Evolutionary conservation across 768 basidiomycete species (phyloP), one percentile per base, ranked within the genome.

Genomic region (Clitopilus hobsonii): DNA sequence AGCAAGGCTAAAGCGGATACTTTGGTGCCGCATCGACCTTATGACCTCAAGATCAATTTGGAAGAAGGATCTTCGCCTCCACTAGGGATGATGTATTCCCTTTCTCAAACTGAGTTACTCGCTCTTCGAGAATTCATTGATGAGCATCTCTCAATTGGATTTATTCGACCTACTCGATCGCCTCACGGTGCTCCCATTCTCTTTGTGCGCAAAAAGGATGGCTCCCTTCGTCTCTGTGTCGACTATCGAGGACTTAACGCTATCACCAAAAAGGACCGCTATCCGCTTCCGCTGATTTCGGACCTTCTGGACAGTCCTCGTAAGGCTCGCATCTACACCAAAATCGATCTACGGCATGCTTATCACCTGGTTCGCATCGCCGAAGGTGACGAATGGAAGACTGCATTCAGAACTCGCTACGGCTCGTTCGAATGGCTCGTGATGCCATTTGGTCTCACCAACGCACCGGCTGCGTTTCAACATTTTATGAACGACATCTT

Each of bases 301-400:
- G 61, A 72, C n/a, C 67, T 77, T 7, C 49, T 70, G 5, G 61
- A 72, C 20, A 54, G 30, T 22, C 55, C 65, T 1, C 56, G 57
- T 27, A 62, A 62, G 3, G 63, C 63, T 32, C 55, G 56, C 55
- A 26, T 66, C 2, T 72, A 67, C 38, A 61, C 64, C 1, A 57
- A 63, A 13, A 64, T 77, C 49, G 69, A 77, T 54, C 67, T 77
- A 10, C 58, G 63, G n/a, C 51, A 62, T 27, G 68, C 68, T 1
- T 78, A 70, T 53, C 65, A 71, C 53, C 65, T 67, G 3, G 54
- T 78, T n/a, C 58, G 67, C 0, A 70, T 79, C 38, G 59, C 61
- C 3, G 61, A 67, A 13, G 72, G 72, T 0, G 63, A 77, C 47
- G 65, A 76, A 61, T 71, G 68, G 69, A 78, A 77, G 55, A 76